These are phyloP conservation scores for Trichoderma lentiforme DNA, from an alignment of 2,329 filamentous ascomycete genomes.

Conservation along the genomic window DNA sequence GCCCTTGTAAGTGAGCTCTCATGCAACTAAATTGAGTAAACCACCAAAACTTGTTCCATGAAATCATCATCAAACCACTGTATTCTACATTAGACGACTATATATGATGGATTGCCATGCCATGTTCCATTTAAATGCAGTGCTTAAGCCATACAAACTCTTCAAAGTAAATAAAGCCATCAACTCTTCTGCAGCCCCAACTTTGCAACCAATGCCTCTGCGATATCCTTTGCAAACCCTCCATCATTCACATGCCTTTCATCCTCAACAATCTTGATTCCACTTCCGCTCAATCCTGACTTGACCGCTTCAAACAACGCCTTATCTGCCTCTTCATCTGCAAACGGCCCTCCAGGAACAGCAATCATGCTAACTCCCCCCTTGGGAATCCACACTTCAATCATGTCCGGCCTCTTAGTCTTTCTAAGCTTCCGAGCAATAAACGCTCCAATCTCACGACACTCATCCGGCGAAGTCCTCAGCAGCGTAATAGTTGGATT, in stretches of 20 bases:
- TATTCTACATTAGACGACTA: not conserved
- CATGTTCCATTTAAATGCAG: too few species aligned
- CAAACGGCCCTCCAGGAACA: slow-evolving; percentile 51
- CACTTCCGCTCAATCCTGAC: slow-evolving; percentile 45
- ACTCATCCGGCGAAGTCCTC: slow-evolving; percentile 59
- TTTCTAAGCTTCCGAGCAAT: slow-evolving; percentile 52
- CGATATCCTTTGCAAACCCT: slow-evolving; percentile 47
- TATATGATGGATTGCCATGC: not conserved
- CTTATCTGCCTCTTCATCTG: slow-evolving; percentile 41
- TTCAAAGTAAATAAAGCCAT: not conserved
- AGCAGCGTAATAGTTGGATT: slow-evolving; percentile 66
- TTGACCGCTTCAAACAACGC: slow-evolving; percentile 53
- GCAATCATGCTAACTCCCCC: slow-evolving; percentile 62
- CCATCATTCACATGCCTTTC: slow-evolving; percentile 52
- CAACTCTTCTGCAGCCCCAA: slow-evolving; percentile 23
- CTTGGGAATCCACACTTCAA: slow-evolving; percentile 57
- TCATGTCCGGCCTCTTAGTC: slow-evolving; percentile 37
- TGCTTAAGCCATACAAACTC: not conserved
- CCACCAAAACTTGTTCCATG: not conserved
- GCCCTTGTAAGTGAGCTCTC: not conserved
- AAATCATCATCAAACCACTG: not conserved
- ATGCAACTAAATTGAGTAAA: not conserved
- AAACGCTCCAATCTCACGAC: slow-evolving; percentile 50
- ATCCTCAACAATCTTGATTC: slow-evolving; percentile 49
- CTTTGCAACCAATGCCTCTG: slow-evolving; percentile 37